phyloP scores from a whole-genome alignment of 441 rosid genomes.

The Arabidopsis hybrid region DNA sequence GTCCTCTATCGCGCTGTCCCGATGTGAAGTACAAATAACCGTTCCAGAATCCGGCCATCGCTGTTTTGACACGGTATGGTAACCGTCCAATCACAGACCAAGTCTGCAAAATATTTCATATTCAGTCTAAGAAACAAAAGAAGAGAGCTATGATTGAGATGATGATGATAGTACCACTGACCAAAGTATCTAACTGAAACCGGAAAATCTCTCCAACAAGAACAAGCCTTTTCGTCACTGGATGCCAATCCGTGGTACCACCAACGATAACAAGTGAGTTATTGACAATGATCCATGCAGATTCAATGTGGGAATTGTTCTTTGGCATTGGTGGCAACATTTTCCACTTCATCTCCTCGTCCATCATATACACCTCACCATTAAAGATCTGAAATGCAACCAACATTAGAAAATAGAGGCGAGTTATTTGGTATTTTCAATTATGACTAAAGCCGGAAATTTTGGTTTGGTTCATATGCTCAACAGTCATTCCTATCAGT shows the following conservation, averaged over 20 bases:
- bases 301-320: constrained; percentile 85
- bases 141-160: not conserved
- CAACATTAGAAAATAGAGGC: not conserved
- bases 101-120: constrained; percentile 51
- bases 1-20: constrained; percentile 92
- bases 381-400: constrained; percentile 66
- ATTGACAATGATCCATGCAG: constrained; percentile 79
- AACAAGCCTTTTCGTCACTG: constrained; percentile 77
- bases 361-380: constrained; percentile 83
- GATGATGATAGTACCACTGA: constrained; percentile 30
- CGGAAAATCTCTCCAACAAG: constrained; percentile 82
- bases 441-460: not conserved
- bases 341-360: constrained; percentile 79
- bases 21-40: constrained; percentile 91
- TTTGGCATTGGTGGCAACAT: constrained; percentile 78
- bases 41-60: constrained; percentile 75
- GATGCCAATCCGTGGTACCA: constrained; percentile 92
- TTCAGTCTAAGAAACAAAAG: constrained; percentile 1
- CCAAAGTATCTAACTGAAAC: constrained; percentile 72
- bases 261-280: constrained; percentile 76
- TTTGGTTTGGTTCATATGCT: not conserved
- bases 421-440: not conserved
- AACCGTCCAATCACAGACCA: constrained; percentile 90
- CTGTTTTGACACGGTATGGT: constrained; percentile 81
- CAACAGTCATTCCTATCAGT: not conserved